Conservation (phyloP, 352 stramenopile species). For the Peronospora destructor region DNA sequence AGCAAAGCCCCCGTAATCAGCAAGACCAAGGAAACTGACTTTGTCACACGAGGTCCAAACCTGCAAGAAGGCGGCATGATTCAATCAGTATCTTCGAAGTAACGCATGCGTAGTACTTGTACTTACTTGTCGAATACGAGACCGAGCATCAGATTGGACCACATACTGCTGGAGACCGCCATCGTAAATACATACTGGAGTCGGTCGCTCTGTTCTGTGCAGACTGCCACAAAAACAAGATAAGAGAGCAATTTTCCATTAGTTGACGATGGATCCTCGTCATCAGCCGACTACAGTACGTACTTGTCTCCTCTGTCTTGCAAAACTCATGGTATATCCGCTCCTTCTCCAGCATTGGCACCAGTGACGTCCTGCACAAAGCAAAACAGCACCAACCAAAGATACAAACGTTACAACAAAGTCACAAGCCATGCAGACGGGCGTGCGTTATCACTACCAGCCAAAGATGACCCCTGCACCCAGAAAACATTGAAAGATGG, state of each 20-base stretch:
- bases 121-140: slow-evolving; percentile 51
- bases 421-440: neutral
- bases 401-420: slow-evolving; percentile 3
- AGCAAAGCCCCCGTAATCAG: slow-evolving; percentile 40
- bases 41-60: slow-evolving; percentile 50
- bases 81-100: slow-evolving; percentile 2
- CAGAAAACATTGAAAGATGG: slow-evolving; percentile 58
- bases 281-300: neutral
- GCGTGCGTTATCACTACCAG: slow-evolving; percentile 22
- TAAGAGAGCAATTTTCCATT: neutral
- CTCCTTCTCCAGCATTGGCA: slow-evolving; percentile 54
- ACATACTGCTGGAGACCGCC: slow-evolving; percentile 51
- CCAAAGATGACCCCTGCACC: slow-evolving; percentile 56
- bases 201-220: slow-evolving; percentile 41
- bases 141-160: slow-evolving; percentile 53
- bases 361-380: slow-evolving; percentile 40
- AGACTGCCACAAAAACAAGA: slow-evolving; percentile 26
- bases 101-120: too few species aligned
- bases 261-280: neutral
- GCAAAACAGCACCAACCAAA: neutral
- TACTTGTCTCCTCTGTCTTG: slow-evolving; percentile 30
- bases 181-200: slow-evolving; percentile 62
- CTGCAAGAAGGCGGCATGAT: slow-evolving; percentile 11
- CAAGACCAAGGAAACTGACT: slow-evolving; percentile 43
- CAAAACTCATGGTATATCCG: slow-evolving; percentile 55